Evolutionary conservation across 225 moss, liverwort and hornwort species (phyloP).

Genomic region (Rhytidiadelphus loreus): DNA sequence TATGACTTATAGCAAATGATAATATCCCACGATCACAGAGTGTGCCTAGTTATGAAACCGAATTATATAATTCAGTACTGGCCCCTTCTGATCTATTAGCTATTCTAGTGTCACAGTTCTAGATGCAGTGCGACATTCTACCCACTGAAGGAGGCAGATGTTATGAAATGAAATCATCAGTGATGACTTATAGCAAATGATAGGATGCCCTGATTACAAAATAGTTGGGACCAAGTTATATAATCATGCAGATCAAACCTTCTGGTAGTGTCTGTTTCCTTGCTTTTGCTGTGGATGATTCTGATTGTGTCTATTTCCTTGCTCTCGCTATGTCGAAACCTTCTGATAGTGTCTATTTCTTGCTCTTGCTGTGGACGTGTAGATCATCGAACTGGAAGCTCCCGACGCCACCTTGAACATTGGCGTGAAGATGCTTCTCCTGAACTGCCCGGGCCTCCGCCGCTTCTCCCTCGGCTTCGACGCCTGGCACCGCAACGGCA

Average conservation of each 20-base stretch:
- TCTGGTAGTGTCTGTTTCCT: not conserved
- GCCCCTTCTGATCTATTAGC: not conserved
- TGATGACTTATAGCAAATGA: not conserved
- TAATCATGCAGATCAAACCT: too few species aligned
- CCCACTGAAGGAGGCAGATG: not conserved
- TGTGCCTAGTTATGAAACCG: not conserved
- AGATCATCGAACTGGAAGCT: conserved; percentile 44
- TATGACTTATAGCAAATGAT: not conserved
- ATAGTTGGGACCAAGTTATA: not conserved
- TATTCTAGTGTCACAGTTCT: not conserved
- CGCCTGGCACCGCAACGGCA: conserved; percentile 24
- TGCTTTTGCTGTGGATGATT: not conserved
- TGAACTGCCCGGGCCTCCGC: conserved; percentile 22
- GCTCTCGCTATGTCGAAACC: not conserved
- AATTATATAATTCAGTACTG: not conserved
- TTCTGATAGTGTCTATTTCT: not conserved
- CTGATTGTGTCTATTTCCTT: not conserved
- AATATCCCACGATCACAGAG: not conserved
- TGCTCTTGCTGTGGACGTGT: not conserved
- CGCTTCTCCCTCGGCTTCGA: conserved; percentile 44
- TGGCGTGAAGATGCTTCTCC: conserved; percentile 29
- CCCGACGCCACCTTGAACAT: conserved; percentile 32
- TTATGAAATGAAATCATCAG: not conserved
- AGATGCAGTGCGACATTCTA: not conserved
- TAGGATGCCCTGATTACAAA: not conserved